A percentile compares a stretch with the other conserved stretches of the same genome.
Evolutionary conservation across 306 rosid species (phyloP).

Genomic region (Corylus americana): DNA sequence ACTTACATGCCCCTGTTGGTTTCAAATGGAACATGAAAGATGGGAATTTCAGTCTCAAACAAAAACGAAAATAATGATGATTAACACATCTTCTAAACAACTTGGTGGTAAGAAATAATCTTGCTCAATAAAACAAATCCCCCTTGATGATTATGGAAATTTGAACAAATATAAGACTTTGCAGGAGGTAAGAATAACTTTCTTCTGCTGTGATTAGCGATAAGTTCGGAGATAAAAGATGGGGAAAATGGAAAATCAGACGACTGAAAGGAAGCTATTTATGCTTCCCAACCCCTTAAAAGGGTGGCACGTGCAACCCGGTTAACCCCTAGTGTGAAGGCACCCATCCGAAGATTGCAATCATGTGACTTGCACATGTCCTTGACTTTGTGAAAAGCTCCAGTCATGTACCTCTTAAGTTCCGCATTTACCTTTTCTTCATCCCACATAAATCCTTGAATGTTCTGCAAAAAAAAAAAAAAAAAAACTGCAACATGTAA

Average conservation of each 20-base stretch:
- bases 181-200: background rate
- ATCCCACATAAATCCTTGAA: constrained; percentile 63
- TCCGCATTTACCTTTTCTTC: constrained; percentile 60
- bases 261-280: constrained; percentile 14
- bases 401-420: constrained; percentile 55
- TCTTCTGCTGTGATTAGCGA: constrained; percentile 1
- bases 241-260: constrained; percentile 2
- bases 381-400: constrained; percentile 50
- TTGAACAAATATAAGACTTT: background rate
- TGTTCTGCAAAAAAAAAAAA: constrained; percentile 35
- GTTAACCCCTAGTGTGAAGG: constrained; percentile 55
- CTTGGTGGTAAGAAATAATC: background rate
- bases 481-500: background rate
- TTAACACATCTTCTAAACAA: background rate
- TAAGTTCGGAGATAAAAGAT: background rate
- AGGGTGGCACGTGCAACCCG: constrained; percentile 59
- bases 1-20: too few relatives aligned
- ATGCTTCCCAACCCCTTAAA: constrained; percentile 65
- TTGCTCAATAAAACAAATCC: background rate
- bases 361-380: constrained; percentile 55
- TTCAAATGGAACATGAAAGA: too few relatives aligned
- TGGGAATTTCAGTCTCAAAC: too few relatives aligned
- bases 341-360: constrained; percentile 62
- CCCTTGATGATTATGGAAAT: constrained; percentile 2
- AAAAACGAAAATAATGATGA: background rate